These are phyloP conservation scores for Talaromyces rugulosus DNA, from an alignment of 2,329 filamentous ascomycete species.

Conservation along the genomic window DNA sequence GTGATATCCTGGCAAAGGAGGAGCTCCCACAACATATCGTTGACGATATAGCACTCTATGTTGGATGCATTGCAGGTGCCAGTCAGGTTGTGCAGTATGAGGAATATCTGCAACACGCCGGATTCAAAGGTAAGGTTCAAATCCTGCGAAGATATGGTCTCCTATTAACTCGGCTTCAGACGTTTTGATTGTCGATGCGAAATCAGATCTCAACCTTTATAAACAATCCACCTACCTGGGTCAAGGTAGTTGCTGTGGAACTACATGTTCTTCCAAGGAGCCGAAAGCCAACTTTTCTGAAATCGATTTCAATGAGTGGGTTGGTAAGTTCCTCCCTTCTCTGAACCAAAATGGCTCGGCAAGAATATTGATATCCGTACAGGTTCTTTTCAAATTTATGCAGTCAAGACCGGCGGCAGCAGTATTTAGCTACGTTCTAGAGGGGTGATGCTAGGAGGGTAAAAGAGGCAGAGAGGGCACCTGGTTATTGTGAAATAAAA, in stretches of 20 bases:
- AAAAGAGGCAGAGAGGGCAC: too few relatives aligned
- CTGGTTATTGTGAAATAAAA: too few relatives aligned
- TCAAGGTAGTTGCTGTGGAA: constrained; percentile 17
- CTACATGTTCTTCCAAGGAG: neutral
- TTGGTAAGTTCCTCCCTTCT: constrained; percentile 38
- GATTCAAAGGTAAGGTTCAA: constrained; percentile 43
- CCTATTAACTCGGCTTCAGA: neutral
- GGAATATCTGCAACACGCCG: constrained; percentile 46
- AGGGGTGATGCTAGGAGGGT: too few relatives aligned
- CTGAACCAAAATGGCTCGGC: neutral
- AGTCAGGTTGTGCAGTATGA: constrained; percentile 52
- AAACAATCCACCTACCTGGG: constrained; percentile 1
- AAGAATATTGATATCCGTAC: constrained; percentile 4
- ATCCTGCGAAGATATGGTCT: neutral
- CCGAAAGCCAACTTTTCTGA: constrained; percentile 18
- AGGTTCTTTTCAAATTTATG: constrained; percentile 51
- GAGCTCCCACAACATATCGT: constrained; percentile 47
- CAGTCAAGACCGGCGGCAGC: constrained; percentile 35
- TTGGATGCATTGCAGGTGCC: constrained; percentile 59
- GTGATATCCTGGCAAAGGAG: constrained; percentile 55
- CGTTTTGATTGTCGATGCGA: constrained; percentile 3
- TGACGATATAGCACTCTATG: constrained; percentile 50
- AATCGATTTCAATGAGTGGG: constrained; percentile 49
- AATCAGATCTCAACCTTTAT: constrained; percentile 6
- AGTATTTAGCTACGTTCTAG: neutral